Conservation (phyloP, 768 basidiomycete species). For the Rhodosporidiobolus sp. region DNA sequence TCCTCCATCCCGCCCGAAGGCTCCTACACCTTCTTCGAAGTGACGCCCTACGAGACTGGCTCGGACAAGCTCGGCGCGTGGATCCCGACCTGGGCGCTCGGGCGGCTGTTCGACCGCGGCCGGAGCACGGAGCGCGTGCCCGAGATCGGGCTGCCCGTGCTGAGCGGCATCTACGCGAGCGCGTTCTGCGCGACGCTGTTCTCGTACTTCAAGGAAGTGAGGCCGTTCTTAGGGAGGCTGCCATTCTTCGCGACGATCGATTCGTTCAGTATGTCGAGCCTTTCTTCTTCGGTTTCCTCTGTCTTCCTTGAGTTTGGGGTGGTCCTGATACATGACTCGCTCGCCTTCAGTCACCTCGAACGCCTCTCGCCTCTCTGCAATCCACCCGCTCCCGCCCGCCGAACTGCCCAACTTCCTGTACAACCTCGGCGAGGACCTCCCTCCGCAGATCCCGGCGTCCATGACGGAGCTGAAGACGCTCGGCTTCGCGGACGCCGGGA, state of each 20-base stretch:
- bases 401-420: constrained; percentile 47
- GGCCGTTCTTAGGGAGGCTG: constrained; percentile 42
- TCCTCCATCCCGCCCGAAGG: constrained; percentile 16
- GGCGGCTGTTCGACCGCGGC: constrained; percentile 45
- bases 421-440: constrained; percentile 36
- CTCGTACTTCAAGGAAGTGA: constrained; percentile 47
- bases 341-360: constrained; percentile 44
- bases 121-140: constrained; percentile 41
- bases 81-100: constrained; percentile 48
- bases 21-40: constrained; percentile 47
- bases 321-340: too few species aligned
- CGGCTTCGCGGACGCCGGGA: constrained; percentile 49
- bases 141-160: constrained; percentile 47
- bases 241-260: constrained; percentile 37
- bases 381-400: constrained; percentile 47
- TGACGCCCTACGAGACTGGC: constrained; percentile 45
- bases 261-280: constrained; percentile 16
- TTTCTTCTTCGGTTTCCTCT: background rate
- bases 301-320: too few species aligned
- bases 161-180: constrained; percentile 47
- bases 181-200: constrained; percentile 46
- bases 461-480: constrained; percentile 44
- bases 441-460: constrained; percentile 29
- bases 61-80: constrained; percentile 42
- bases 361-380: constrained; percentile 40